These are phyloP conservation scores for Brassica cretica DNA, from an alignment of 345 rosid genomes.

Conservation along the genomic window DNA sequence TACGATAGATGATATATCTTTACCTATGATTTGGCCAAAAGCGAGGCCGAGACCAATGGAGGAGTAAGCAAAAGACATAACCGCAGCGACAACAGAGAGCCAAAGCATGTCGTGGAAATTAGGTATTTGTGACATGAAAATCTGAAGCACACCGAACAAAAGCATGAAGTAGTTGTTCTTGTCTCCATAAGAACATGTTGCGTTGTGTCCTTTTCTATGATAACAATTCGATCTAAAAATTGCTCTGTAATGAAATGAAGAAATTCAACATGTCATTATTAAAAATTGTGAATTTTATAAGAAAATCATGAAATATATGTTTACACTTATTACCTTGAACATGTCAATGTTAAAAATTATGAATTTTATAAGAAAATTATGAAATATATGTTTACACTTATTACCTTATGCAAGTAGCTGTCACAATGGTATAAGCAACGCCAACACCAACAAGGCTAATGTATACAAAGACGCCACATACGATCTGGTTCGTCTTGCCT, in stretches of 20 bases:
- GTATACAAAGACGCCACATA: conserved; percentile 65
- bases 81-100: conserved; percentile 46
- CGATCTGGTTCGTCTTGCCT: conserved; percentile 27
- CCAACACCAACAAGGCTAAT: conserved; percentile 47
- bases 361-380: neutral
- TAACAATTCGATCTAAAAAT: conserved; percentile 61
- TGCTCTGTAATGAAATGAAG: conserved; percentile 32
- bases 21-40: conserved; percentile 33
- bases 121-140: conserved; percentile 53
- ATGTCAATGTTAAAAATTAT: neutral
- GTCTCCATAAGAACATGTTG: conserved; percentile 49
- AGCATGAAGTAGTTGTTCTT: conserved; percentile 59
- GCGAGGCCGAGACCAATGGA: conserved; percentile 42
- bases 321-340: conserved; percentile 41
- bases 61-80: conserved; percentile 43
- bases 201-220: conserved; percentile 46
- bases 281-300: neutral
- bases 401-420: conserved; percentile 68
- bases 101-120: conserved; percentile 40
- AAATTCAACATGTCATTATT: conserved; percentile 2
- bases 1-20: neutral
- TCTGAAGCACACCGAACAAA: conserved; percentile 51
- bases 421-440: conserved; percentile 66
- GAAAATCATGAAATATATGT: neutral
- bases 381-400: neutral